phyloP scores from a whole-genome alignment of 1,139 yeast genomes.

The Scheffersomyces titani region DNA sequence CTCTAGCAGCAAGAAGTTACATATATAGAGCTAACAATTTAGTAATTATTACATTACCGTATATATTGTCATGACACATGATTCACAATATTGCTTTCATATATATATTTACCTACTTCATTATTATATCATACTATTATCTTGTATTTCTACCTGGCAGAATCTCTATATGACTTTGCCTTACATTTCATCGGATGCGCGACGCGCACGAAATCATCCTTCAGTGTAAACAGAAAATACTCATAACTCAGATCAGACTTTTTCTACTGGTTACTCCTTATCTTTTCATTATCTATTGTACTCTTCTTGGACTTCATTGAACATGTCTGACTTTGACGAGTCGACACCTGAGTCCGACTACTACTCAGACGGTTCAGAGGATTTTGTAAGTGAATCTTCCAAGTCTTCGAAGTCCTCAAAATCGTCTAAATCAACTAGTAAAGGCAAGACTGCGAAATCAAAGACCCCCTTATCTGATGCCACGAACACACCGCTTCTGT shows the following conservation, averaged over 20 bases:
- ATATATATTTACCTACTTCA: neutral
- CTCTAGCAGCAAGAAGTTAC: too few relatives aligned
- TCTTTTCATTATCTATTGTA: neutral
- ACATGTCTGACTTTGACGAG: conserved; percentile 4
- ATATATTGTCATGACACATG: neutral
- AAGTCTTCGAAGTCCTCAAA: neutral
- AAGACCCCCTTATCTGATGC: conserved; percentile 26
- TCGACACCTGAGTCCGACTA: conserved; percentile 8
- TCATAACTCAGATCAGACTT: neutral
- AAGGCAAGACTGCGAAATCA: conserved; percentile 11
- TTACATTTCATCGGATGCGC: neutral
- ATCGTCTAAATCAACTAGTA: conserved; percentile 2
- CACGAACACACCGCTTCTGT: conserved; percentile 15
- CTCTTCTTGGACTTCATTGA: neutral
- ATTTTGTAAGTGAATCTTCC: conserved; percentile 9
- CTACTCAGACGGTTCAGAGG: conserved; percentile 15
- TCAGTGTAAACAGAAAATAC: neutral
- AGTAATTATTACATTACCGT: too few relatives aligned
- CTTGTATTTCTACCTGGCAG: neutral
- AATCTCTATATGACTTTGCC: neutral
- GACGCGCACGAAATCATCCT: neutral
- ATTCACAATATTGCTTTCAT: neutral
- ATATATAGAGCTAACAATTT: neutral
- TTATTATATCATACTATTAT: neutral
- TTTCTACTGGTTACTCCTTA: too few relatives aligned